Conservation (phyloP, 208 protist genomes). For the Crithidia brevicula region DNA sequence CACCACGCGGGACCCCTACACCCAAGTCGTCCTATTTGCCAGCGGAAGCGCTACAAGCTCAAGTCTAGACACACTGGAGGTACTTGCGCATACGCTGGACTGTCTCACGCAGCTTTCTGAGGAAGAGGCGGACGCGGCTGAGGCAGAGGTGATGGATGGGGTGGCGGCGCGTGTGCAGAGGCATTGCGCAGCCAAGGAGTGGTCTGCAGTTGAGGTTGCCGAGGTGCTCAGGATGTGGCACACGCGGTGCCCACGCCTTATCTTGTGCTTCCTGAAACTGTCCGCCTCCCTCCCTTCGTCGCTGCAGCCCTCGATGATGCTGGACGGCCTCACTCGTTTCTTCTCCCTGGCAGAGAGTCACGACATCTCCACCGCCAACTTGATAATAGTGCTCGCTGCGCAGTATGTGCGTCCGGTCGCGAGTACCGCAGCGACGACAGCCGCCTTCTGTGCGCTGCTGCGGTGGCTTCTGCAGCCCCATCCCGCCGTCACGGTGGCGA, state of each 20-base stretch:
- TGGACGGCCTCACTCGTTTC: slow-evolving; percentile 22
- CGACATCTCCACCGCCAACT: slow-evolving; percentile 19
- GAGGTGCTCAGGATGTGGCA: slow-evolving; percentile 39
- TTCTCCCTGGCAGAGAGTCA: slow-evolving; percentile 11
- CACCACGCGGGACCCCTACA: slow-evolving; percentile 23
- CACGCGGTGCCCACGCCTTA: slow-evolving; percentile 28
- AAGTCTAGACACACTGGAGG: slow-evolving; percentile 24
- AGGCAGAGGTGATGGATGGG: slow-evolving; percentile 1
- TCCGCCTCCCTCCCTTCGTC: slow-evolving; percentile 16
- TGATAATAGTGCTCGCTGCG: background rate
- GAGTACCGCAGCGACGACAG: background rate
- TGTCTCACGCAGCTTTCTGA: slow-evolving; percentile 28
- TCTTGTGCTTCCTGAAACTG: slow-evolving; percentile 31
- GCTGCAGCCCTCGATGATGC: slow-evolving; percentile 29
- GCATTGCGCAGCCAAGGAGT: slow-evolving; percentile 11
- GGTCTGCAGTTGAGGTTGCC: slow-evolving; percentile 25
- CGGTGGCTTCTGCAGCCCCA: slow-evolving; percentile 37
- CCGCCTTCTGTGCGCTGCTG: slow-evolving; percentile 13
- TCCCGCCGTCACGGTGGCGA: slow-evolving; percentile 26
- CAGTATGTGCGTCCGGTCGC: slow-evolving; percentile 17
- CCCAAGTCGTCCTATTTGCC: slow-evolving; percentile 40
- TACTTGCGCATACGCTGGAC: slow-evolving; percentile 25
- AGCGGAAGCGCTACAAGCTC: slow-evolving; percentile 7
- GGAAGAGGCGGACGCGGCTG: slow-evolving; percentile 6
- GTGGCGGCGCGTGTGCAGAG: slow-evolving; percentile 3